phyloP scores from a whole-genome alignment of 1,284 basidiomycete genomes.

The Cutaneotrichosporon dermatis region DNA sequence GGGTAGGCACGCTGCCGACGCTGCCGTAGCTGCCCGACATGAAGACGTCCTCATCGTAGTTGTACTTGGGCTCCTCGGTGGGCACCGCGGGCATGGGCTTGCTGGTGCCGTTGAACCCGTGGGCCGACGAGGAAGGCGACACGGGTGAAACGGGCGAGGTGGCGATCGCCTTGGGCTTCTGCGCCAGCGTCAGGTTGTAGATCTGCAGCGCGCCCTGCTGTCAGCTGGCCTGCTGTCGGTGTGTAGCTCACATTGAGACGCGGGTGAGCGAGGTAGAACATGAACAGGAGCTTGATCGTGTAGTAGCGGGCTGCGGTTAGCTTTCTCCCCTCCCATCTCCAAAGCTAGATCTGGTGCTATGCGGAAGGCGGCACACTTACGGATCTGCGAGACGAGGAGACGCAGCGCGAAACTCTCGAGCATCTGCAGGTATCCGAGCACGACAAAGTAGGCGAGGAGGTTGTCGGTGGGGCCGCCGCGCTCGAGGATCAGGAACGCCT shows the following conservation, averaged over 20 bases:
- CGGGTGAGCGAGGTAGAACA: constrained; percentile 42
- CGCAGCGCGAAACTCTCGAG: constrained; percentile 29
- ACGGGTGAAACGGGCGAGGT: background rate
- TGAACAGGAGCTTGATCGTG: constrained; percentile 38
- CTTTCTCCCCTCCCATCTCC: background rate
- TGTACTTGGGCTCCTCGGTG: too few relatives aligned
- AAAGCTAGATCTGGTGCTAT: background rate
- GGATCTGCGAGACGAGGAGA: constrained; percentile 6
- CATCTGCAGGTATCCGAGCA: constrained; percentile 40
- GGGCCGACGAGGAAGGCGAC: too few relatives aligned
- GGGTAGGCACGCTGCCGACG: too few relatives aligned
- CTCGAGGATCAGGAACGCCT: constrained; percentile 31
- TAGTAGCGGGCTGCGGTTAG: constrained; percentile 38
- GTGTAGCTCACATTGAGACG: constrained; percentile 12
- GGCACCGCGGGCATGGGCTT: too few relatives aligned
- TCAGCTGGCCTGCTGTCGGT: too few relatives aligned
- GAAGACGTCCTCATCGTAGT: too few relatives aligned
- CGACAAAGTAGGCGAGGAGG: constrained; percentile 41
- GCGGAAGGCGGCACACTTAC: constrained; percentile 2
- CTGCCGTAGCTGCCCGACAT: too few relatives aligned
- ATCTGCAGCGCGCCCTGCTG: constrained; percentile 25
- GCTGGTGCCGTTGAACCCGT: too few relatives aligned
- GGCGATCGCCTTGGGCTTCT: background rate
- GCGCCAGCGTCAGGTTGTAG: constrained; percentile 23
- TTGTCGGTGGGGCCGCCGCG: constrained; percentile 22